phyloP scores from a whole-genome alignment of 2,329 filamentous ascomycete species.

The Cladosporium oxysporum region DNA sequence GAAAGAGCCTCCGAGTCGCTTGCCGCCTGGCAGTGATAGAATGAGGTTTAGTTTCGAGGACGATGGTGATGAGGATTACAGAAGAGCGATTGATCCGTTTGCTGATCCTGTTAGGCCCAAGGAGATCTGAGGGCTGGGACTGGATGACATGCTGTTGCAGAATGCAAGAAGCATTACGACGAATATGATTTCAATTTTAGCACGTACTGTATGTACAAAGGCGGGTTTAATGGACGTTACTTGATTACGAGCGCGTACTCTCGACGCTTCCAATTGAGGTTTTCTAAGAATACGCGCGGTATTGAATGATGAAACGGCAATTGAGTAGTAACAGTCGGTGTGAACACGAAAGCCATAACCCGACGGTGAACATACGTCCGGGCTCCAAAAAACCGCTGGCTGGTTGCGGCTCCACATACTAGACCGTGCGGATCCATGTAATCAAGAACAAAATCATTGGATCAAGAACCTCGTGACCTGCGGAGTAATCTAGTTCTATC shows the following conservation, averaged over 20 bases:
- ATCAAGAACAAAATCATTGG: background rate
- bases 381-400: background rate
- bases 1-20: conserved; percentile 36
- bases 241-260: too few relatives aligned
- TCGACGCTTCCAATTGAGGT: too few relatives aligned
- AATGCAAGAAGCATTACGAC: background rate
- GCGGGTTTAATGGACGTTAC: background rate
- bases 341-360: background rate
- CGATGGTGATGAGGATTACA: conserved; percentile 37
- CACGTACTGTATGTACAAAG: background rate
- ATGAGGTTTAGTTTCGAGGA: conserved; percentile 48
- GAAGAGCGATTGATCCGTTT: conserved; percentile 40
- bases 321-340: background rate
- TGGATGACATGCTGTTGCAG: background rate
- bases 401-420: background rate
- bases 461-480: too few relatives aligned
- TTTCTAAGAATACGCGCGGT: too few relatives aligned
- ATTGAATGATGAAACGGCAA: too few relatives aligned
- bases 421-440: background rate
- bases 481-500: too few relatives aligned
- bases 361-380: background rate
- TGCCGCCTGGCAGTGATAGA: conserved; percentile 31
- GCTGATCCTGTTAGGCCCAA: conserved; percentile 47
- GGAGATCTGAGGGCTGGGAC: conserved; percentile 45
- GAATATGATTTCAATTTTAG: background rate